phyloP scores from a whole-genome alignment of 73 alveolate species.

The Paramecium sexaurelia region DNA sequence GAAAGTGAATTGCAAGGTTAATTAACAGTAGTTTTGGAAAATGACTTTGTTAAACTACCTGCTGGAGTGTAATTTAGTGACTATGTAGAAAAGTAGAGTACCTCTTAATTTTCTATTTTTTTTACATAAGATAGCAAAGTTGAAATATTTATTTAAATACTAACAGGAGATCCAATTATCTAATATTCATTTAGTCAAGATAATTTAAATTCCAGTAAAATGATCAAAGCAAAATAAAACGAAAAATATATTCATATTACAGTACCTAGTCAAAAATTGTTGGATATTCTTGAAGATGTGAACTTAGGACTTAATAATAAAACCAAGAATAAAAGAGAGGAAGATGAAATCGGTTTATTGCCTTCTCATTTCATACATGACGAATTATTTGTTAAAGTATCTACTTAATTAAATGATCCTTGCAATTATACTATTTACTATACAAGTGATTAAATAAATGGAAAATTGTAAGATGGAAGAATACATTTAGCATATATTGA shows the following conservation, averaged over 20 bases:
- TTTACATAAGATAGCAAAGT: background rate
- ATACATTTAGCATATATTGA: background rate
- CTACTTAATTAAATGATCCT: background rate
- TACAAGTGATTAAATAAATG: background rate
- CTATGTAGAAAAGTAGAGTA: background rate
- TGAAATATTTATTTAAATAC: background rate
- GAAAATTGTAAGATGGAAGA: conserved; percentile 41
- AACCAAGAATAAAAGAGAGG: background rate
- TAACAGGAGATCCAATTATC: conserved; percentile 4
- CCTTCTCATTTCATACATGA: conserved; percentile 17
- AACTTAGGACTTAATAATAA: background rate
- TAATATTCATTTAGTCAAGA: background rate
- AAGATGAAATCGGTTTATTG: background rate
- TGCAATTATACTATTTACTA: conserved; percentile 31
- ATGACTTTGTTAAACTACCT: conserved; percentile 27
- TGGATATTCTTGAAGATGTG: background rate
- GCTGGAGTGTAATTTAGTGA: background rate
- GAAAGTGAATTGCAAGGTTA: conserved; percentile 1
- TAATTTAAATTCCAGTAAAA: background rate
- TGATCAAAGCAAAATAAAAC: background rate
- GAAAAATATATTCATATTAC: background rate
- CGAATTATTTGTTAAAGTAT: background rate
- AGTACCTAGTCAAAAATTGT: background rate
- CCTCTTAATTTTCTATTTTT: background rate
- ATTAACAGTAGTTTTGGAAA: background rate